Base-by-base conservation (phyloP, 768 basidiomycete genomes). In the Fibroporia radiculosa region DNA sequence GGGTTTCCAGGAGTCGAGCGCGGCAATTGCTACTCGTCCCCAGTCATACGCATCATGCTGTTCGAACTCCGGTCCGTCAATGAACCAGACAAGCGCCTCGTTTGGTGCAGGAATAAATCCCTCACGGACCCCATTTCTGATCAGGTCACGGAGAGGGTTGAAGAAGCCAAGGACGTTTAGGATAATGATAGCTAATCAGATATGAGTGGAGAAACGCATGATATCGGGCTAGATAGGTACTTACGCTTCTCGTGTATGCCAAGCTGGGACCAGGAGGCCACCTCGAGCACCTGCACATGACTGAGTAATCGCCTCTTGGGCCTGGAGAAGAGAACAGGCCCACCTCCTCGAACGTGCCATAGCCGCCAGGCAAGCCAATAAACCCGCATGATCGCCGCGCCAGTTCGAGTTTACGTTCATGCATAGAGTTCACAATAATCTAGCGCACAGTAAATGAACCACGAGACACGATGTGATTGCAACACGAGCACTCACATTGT, bases 341-440 rank as follows among this genome's bases (percentile, higher is more conserved):
- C 24, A 83, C 87, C 75, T 97, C 95, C 65, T 99, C 96, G 51
- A 91, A 89, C 0, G 93, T 97, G 8, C 95, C 95, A 58, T 80
- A 96, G 0, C 95, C 95, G 16, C 95, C 95, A 1, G 95, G 93
- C 16, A 99, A 68, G 10, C 82, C 89, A 37, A 97, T 67, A 55
- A 99, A 99, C 0, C 81, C 93, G 14, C 75, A 72, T 0, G 77
- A 78, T 7, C 84, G 70, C 51, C 75, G 76, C 0, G 93, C 92
- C 93, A 98, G 96, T 60, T 86, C 80, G 7, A 85, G 72, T 58
- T 97, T 97, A 12, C 93, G 80, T 55, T 93, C 81, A 50, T 89
- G 87, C 86, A 91, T 92, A 0, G 84, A 84, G 48, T 77, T 67
- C 2, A 90, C 87, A 6, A 91, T 61, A 42, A 90, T 69, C 78